Base-by-base conservation (phyloP, 768 basidiomycete genomes). In the Macrolepiota fuliginosa region DNA sequence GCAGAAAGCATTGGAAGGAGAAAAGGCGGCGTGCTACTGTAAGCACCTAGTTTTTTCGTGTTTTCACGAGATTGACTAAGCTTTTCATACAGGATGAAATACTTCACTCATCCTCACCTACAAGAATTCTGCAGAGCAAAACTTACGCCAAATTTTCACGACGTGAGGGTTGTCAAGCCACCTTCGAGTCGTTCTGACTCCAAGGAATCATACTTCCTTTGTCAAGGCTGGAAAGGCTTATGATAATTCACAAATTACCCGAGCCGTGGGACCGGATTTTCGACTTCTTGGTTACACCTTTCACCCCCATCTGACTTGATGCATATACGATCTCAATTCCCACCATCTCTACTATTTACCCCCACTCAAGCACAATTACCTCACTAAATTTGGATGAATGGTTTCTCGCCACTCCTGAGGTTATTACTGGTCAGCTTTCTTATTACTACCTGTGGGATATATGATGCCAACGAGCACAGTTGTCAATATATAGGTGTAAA, bases 151-250 rank as follows among this genome's bases (percentile, higher is more conserved):
- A 76, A 81, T 63, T 98, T 98, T 70, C 71, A 79, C 27, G 72
- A 79, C 17, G 91, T 97, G 0, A 73, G 79, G 17, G 86, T 81
- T 67, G 74, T 88, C 68, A 98, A 98, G 71, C 96, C 96, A 0
- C 76, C 83, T n/a, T 83, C 92, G 0, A 94, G 92, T 56, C 81
- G 95, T 7, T 67, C 82, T 0, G 88, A 89, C 61, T 94, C 91
- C 0, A 81, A 84, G 29, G 96, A 98, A 69, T 89, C 84, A 0
- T 98, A 94, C 72, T 96, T 88, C 77, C 77, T 97, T 9, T 97
- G 95, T 70, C 77, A 85, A 51, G 92, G 92, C 0, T 94, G 83
- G 81, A 82, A 78, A 56, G 73, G 73, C 15, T 37, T 54, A 37
- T 54, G 10, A 17, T 35, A 9, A 27, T 24, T 22, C 13, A 7